Conservation (phyloP, 257 asterid species). For the Solanum pinnatisectum region DNA sequence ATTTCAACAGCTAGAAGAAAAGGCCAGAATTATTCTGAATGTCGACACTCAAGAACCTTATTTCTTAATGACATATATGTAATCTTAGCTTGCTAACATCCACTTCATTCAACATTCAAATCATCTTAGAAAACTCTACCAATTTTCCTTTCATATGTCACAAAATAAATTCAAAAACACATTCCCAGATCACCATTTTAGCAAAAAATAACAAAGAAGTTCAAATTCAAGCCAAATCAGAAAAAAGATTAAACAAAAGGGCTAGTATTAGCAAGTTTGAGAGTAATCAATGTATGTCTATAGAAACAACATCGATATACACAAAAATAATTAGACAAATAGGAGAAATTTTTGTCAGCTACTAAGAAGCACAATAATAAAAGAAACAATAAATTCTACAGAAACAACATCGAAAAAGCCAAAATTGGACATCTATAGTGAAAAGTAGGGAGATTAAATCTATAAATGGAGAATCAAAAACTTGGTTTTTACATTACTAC, state of each 20-base stretch:
- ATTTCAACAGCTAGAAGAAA: neutral
- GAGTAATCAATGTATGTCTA: neutral
- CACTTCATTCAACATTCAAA: neutral
- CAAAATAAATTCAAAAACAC: neutral
- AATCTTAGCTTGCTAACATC: neutral
- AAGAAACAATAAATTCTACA: neutral
- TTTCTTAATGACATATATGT: neutral
- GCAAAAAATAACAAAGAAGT: neutral
- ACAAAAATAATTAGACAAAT: no score
- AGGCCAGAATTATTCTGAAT: neutral
- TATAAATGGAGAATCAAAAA: neutral
- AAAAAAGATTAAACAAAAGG: neutral
- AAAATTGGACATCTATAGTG: neutral
- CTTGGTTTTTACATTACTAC: neutral
- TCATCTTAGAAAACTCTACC: neutral
- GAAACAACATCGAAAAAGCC: neutral
- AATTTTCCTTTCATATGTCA: neutral
- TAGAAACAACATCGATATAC: no score
- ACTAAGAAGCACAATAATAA: no score
- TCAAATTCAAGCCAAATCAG: neutral
- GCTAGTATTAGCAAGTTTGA: neutral
- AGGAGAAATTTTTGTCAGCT: no score
- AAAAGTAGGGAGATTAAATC: neutral
- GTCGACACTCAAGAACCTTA: no score
- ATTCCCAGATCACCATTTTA: neutral